A percentile compares a stretch with the other conserved stretches of the same genome.
phyloP scores from a whole-genome alignment of 768 basidiomycete species.

The Pholiota conissans region DNA sequence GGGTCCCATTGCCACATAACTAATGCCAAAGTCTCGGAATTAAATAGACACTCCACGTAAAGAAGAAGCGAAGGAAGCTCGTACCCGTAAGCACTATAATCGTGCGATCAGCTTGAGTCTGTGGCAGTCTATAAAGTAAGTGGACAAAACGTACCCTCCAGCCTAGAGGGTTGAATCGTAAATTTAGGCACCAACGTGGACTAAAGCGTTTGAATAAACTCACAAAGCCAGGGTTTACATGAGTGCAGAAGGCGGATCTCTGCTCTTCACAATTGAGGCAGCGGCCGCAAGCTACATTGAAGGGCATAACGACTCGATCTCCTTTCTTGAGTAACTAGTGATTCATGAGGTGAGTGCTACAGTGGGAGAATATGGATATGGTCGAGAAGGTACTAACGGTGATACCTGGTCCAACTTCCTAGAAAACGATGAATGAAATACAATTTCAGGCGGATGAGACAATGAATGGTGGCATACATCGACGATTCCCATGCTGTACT shows the following conservation, averaged over 20 bases:
- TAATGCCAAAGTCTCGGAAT: conserved; percentile 20
- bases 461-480: conserved; percentile 28
- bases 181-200: background rate
- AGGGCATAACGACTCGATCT: conserved; percentile 61
- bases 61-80: background rate
- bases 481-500: conserved; percentile 48
- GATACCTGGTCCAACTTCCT: conserved; percentile 47
- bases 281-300: conserved; percentile 59
- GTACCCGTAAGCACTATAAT: conserved; percentile 45
- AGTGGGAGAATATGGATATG: too few species aligned
- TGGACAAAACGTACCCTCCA: conserved; percentile 36
- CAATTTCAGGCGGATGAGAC: background rate
- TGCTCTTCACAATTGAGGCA: conserved; percentile 58
- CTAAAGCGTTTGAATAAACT: conserved; percentile 18
- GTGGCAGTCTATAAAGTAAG: background rate
- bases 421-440: background rate
- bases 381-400: conserved; percentile 33
- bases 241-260: conserved; percentile 53
- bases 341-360: background rate
- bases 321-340: conserved; percentile 51
- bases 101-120: background rate
- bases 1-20: conserved; percentile 59
- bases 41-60: background rate
- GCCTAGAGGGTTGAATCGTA: conserved; percentile 28
- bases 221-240: conserved; percentile 59